These are phyloP conservation scores for Cicer cuneatum DNA, from an alignment of 306 rosid genomes.

Conservation along the genomic window DNA sequence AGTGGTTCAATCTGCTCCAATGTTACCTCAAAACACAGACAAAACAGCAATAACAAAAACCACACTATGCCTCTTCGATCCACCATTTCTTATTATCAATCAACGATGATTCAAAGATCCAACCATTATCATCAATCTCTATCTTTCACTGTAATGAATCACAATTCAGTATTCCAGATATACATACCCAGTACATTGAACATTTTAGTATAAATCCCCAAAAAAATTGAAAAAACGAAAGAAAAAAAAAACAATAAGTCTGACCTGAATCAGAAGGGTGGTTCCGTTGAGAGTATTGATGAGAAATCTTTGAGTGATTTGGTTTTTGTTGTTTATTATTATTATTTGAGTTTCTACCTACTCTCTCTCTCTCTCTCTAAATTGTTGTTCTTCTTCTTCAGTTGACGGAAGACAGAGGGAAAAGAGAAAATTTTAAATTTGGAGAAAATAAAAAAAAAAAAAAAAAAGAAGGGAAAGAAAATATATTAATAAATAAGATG, in stretches of 20 bases:
- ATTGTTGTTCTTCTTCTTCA: conserved; percentile 17
- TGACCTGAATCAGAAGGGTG: conserved; percentile 53
- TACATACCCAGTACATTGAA: conserved; percentile 43
- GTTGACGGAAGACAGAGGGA: conserved; percentile 59
- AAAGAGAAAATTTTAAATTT: conserved; percentile 41
- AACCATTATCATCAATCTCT: conserved; percentile 44
- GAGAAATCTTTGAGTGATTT: conserved; percentile 13
- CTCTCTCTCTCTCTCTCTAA: conserved; percentile 28
- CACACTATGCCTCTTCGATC: conserved; percentile 53
- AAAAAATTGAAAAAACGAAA: neutral
- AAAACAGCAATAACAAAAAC: conserved; percentile 51
- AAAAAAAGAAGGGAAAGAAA: neutral
- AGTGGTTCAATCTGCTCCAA: conserved; percentile 66
- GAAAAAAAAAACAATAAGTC: neutral
- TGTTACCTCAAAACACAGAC: conserved; percentile 63
- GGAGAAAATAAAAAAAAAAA: conserved; percentile 37
- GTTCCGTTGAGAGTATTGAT: neutral
- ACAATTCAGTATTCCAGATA: conserved; percentile 40
- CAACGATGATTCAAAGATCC: conserved; percentile 54
- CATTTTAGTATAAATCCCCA: conserved; percentile 32
- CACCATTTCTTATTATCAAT: conserved; percentile 53
- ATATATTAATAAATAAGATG: conserved; percentile 15
- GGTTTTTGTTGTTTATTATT: conserved; percentile 1
- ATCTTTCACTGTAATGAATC: conserved; percentile 42
- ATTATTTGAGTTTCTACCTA: conserved; percentile 14